A percentile compares a stretch with the other conserved stretches of the same genome.
Conservation (phyloP, 108 stramenopile species). For the Hondaea fermentalgiana region DNA sequence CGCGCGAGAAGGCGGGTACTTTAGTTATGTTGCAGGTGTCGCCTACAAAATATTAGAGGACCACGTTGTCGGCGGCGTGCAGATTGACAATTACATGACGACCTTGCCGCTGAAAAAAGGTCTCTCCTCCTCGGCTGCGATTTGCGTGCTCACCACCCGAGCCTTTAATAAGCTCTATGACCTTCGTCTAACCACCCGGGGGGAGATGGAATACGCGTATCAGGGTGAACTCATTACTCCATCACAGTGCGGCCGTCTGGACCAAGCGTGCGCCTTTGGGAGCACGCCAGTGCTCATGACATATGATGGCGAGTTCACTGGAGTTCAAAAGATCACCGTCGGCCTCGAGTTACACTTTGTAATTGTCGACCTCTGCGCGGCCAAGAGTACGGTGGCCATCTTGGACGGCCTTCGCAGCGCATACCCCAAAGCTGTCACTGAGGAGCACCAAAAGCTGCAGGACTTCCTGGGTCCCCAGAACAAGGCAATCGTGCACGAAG, state of each 20-base stretch:
- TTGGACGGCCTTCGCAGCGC: conserved; percentile 16
- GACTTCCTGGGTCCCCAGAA: conserved; percentile 5
- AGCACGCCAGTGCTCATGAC: conserved; percentile 5
- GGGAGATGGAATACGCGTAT: conserved; percentile 33
- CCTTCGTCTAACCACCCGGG: conserved; percentile 20
- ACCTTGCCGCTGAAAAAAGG: conserved; percentile 37
- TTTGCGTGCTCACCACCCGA: conserved; percentile 30
- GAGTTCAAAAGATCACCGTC: neutral
- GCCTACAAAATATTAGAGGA: conserved; percentile 20
- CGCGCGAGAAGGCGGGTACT: conserved; percentile 23
- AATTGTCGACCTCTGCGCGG: conserved; percentile 18
- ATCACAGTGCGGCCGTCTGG: conserved; percentile 33
- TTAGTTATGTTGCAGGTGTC: conserved; percentile 29
- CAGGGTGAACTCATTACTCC: conserved; percentile 28
- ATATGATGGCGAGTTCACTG: conserved; percentile 20
- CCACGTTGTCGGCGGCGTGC: conserved; percentile 21
- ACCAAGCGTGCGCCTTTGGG: conserved; percentile 39
- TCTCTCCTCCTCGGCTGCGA: conserved; percentile 31
- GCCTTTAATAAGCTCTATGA: conserved; percentile 15
- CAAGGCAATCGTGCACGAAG: neutral
- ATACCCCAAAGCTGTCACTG: conserved; percentile 17
- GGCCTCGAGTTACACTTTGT: conserved; percentile 8
- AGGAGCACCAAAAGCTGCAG: neutral
- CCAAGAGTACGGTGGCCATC: conserved; percentile 27
- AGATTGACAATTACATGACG: conserved; percentile 29